Evolutionary conservation across 176 grass and related monocot genomes (phyloP).

Genomic region (Musa troglodytarum): DNA sequence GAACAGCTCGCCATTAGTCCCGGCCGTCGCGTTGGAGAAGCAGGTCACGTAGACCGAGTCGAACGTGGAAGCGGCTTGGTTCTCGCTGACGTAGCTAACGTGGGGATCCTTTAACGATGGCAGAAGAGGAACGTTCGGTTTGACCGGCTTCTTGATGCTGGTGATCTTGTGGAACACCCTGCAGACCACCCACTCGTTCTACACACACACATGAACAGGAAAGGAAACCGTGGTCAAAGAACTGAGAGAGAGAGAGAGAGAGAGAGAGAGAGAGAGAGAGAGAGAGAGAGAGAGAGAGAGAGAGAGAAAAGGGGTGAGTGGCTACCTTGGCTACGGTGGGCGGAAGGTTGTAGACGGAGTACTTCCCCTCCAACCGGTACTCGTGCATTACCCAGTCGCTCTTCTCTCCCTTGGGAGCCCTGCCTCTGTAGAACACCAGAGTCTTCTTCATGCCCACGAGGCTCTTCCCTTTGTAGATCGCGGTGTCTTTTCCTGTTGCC

Average conservation of each 20-base stretch:
- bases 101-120: neutral
- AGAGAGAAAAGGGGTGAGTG: neutral
- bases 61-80: neutral
- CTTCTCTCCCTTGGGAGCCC: slow-evolving; percentile 76
- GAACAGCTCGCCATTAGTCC: neutral
- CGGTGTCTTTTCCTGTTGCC: slow-evolving; percentile 73
- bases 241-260: neutral
- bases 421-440: slow-evolving; percentile 83
- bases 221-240: neutral
- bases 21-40: slow-evolving; percentile 76
- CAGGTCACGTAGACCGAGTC: slow-evolving; percentile 66
- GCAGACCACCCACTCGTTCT: slow-evolving; percentile 91
- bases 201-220: neutral
- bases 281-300: too few species aligned
- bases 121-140: neutral
- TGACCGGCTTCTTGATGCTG: neutral
- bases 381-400: slow-evolving; percentile 85
- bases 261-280: neutral
- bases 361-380: slow-evolving; percentile 45
- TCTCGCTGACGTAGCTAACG: slow-evolving; percentile 5
- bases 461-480: slow-evolving; percentile 41
- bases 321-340: neutral
- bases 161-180: slow-evolving; percentile 71
- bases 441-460: slow-evolving; percentile 90
- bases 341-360: slow-evolving; percentile 11